Evolutionary conservation across 352 stramenopile genomes (phyloP).

Genomic region (Phytophthora litchii): DNA sequence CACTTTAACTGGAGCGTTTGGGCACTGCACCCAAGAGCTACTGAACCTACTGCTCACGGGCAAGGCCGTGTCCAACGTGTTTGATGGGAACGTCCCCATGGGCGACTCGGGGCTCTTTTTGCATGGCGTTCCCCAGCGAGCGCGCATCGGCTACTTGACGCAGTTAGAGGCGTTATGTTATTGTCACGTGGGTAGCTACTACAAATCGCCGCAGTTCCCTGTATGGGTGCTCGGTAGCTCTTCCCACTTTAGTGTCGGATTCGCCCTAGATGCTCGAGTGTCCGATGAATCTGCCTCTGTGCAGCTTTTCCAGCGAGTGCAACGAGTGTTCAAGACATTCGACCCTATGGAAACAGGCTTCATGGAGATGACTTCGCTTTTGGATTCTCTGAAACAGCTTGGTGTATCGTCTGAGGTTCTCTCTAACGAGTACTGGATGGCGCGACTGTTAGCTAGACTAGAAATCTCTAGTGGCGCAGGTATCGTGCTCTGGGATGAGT

Average conservation of each 20-base stretch:
- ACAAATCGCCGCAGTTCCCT: slow-evolving; percentile 87
- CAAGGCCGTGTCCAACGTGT: slow-evolving; percentile 80
- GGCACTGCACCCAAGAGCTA: slow-evolving; percentile 87
- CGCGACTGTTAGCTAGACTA: slow-evolving; percentile 54
- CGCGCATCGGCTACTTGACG: slow-evolving; percentile 86
- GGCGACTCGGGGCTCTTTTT: slow-evolving; percentile 77
- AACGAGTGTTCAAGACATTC: slow-evolving; percentile 89
- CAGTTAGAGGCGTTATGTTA: slow-evolving; percentile 92
- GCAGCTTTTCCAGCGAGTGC: slow-evolving; percentile 83
- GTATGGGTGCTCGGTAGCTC: slow-evolving; percentile 92
- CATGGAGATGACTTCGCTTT: slow-evolving; percentile 68
- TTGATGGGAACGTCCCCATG: slow-evolving; percentile 82
- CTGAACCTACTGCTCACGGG: slow-evolving; percentile 87
- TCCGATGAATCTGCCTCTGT: slow-evolving; percentile 72
- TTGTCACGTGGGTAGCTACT: slow-evolving; percentile 90
- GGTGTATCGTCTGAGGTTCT: slow-evolving; percentile 60
- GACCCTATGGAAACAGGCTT: slow-evolving; percentile 91
- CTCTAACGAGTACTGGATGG: slow-evolving; percentile 68
- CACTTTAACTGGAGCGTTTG: slow-evolving; percentile 71
- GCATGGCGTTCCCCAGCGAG: slow-evolving; percentile 54
- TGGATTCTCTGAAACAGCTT: slow-evolving; percentile 69
- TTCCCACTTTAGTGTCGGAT: slow-evolving; percentile 92
- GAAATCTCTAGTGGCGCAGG: slow-evolving; percentile 75
- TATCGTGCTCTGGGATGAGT: slow-evolving; percentile 94
- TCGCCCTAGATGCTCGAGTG: slow-evolving; percentile 64